Evolutionary conservation across 2,329 filamentous ascomycete species (phyloP), one percentile per base, ranked within the genome.

Genomic region (Hypoxylon sp.): DNA sequence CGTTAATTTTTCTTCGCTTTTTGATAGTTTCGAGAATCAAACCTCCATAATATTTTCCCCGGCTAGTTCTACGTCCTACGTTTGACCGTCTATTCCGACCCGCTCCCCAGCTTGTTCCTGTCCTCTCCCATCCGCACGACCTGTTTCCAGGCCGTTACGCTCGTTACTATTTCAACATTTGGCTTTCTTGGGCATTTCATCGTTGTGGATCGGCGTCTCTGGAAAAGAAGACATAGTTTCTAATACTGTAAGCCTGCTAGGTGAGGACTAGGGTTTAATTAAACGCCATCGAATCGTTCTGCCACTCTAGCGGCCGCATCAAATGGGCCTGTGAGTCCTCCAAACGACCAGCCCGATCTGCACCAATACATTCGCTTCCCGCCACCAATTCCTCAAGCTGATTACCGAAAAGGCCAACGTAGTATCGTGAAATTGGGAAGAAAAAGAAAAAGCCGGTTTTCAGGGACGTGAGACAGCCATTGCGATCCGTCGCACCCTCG

Each of bases 301-400:
- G 47, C 58, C 63, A 70, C 59, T 70, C 69, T 66, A 73, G 66
- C 65, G 61, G 66, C 73, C 64, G 64, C 65, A 65, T 66, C 70
- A 73, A 70, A 74, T 74, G 70, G 74, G 67, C 63, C 68, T 32
- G 53, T 70, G 59, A 63, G 57, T 19, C 68, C 67, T 67, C 63
- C 69, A 72, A 62, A 69, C 73, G 65, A 74, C 63, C 71, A 71
- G 61, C 56, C 68, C 53, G 70, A 73, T 72, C 73, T 75, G 70
- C 72, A 68, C 65, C 68, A 67, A 63, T 67, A 67, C 68, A 63
- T 68, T 66, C 65, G 51, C 61, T 69, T 61, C 67, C 68, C 66
- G 71, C 53, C 57, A 56, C 62, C 66, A 64, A 68, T 67, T 57
- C 25, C 48, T 69, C 70, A 69, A 41, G 63, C 69, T 71, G 43